These are phyloP conservation scores for Gastroboletus turbinatus DNA, from an alignment of 1,284 basidiomycete genomes.

Conservation along the genomic window DNA sequence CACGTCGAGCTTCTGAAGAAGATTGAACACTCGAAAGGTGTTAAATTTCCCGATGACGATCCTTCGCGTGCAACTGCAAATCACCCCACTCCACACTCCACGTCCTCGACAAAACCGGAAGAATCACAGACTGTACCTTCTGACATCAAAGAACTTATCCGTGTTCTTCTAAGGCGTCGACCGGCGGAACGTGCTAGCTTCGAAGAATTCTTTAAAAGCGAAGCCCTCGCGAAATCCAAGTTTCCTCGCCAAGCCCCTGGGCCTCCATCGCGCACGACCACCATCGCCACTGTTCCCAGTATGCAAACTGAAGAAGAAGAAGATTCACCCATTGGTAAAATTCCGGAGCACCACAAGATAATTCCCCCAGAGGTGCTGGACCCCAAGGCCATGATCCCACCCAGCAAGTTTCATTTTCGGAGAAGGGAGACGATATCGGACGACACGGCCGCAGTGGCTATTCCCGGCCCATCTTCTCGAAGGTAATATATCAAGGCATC, in stretches of 20 bases:
- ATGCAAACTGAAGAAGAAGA: constrained; percentile 30
- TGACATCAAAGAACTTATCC: constrained; percentile 90
- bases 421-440: constrained; percentile 29
- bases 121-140: constrained; percentile 61
- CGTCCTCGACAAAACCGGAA: constrained; percentile 29
- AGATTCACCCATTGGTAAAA: constrained; percentile 30
- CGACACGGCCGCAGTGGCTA: constrained; percentile 4
- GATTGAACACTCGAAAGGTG: constrained; percentile 84
- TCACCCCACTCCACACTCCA: constrained; percentile 15
- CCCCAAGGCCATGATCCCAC: constrained; percentile 74
- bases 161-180: constrained; percentile 78
- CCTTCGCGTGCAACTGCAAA: constrained; percentile 35
- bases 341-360: constrained; percentile 64
- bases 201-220: constrained; percentile 87
- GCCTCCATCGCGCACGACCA: constrained; percentile 15
- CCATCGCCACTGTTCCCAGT: constrained; percentile 16
- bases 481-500: constrained; percentile 17
- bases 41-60: constrained; percentile 93
- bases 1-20: constrained; percentile 94
- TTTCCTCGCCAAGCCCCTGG: constrained; percentile 51
- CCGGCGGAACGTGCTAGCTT: constrained; percentile 87
- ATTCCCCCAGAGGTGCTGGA: constrained; percentile 77
- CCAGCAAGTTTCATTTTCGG: constrained; percentile 73
- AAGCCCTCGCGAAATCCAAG: constrained; percentile 80
- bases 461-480: constrained; percentile 11